These are phyloP conservation scores for Arthrobotrys conoides DNA, from an alignment of 2,329 filamentous ascomycete genomes.

Conservation along the genomic window DNA sequence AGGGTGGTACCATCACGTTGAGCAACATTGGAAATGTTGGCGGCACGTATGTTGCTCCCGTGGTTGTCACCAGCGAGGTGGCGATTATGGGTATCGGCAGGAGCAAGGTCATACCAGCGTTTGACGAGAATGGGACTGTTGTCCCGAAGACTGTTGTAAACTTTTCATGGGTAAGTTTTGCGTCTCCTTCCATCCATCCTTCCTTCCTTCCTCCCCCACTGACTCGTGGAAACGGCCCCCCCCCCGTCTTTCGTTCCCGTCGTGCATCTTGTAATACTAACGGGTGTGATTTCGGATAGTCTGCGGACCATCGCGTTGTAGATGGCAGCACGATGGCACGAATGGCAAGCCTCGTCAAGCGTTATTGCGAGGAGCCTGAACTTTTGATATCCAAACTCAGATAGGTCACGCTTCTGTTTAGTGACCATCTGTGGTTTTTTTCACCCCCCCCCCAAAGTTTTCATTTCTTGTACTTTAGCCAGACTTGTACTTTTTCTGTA, in stretches of 20 bases:
- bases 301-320: slow-evolving; percentile 80
- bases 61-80: slow-evolving; percentile 91
- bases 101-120: slow-evolving; percentile 84
- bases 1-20: slow-evolving; percentile 91
- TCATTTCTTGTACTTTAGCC: slow-evolving; percentile 41
- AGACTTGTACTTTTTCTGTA: slow-evolving; percentile 31
- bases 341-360: slow-evolving; percentile 84
- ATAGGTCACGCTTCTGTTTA: slow-evolving; percentile 68
- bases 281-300: slow-evolving; percentile 46
- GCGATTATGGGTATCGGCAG: slow-evolving; percentile 91
- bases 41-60: slow-evolving; percentile 89
- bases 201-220: neutral
- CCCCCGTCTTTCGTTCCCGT: neutral
- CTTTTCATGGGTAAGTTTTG: slow-evolving; percentile 85
- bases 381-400: slow-evolving; percentile 86
- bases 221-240: neutral
- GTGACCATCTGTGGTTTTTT: slow-evolving; percentile 7
- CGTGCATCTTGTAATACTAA: slow-evolving; percentile 22
- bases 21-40: slow-evolving; percentile 97
- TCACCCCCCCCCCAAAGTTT: neutral
- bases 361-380: slow-evolving; percentile 85
- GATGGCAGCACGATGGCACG: slow-evolving; percentile 95
- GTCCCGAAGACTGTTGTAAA: slow-evolving; percentile 85
- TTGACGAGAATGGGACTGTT: slow-evolving; percentile 73
- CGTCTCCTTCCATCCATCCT: neutral